Evolutionary conservation across 148 eudicot species (phyloP), one percentile per base, ranked within the genome.

Genomic region (Cornus florida): DNA sequence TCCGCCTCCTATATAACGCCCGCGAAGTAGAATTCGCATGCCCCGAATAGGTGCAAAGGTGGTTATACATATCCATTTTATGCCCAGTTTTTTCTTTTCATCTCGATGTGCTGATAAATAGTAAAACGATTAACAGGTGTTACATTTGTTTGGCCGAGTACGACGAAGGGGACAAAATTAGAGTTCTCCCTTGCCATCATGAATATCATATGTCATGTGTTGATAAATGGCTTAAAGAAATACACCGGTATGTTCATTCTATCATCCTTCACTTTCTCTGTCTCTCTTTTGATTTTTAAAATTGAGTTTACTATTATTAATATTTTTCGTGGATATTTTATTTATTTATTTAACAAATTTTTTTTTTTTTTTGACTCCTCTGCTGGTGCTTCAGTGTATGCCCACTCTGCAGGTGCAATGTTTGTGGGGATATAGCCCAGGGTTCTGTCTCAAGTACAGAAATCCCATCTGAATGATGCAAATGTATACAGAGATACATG

Each of bases 211-310:
- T 83, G 83, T 67, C 87, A 32, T 93, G 97, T 72, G 86, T 93
- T 35, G 94, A 93, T 79, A 93, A 88, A 86, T 93, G 97, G 97
- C 93, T 91, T 31, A 93, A 93, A 87, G 95, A 93, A 85, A 86
- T 93, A 31, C 93, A 93, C 56, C 90, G 97, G 97, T 93, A 88
- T 35, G 20, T 69, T 19, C 50, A 20, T 28, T 76, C 17, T 66
- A 19, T 23, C 20, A 7, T 69, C 48, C 24, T 20, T 56, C 75
- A 31, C 17, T 9, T 60, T 41, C 41, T 28, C 28, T 28, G 0
- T 28, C 28, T 28, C 28, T 28, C n/a, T 24, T 38, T 43, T 28
- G 72, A 16, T 22, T 32, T 11, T 53, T 17, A 6, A 28, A 28
- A 28, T 28, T 28, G 28, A 28, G 28, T 28, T 28, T 28, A 28